Base-by-base conservation (phyloP, 2,329 filamentous ascomycete genomes). In the Colletotrichum siamense region DNA sequence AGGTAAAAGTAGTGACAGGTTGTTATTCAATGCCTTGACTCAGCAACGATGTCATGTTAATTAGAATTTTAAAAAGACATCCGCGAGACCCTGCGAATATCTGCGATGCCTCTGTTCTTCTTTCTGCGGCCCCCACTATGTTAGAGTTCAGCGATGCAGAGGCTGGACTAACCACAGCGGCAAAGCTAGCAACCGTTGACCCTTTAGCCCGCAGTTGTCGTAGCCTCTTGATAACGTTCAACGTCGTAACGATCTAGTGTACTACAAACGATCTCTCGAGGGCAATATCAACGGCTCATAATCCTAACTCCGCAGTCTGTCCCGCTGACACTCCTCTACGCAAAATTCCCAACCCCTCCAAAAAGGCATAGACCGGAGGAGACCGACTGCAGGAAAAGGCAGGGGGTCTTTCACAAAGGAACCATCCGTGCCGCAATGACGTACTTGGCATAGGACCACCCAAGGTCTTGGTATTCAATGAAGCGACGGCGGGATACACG, bases 381-480 rank as follows among this genome's bases (percentile, higher is more conserved):
- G 26, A 13, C 55, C 55, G 34, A 69, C 24, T 57, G 64, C 44
- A 34, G 67, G 2, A 36, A 44, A 61, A 12, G 44, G 44, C 32
- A 59, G 32, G 66, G 30, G 49, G 12, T 15, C 57, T 9, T 44
- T 36, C 13, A 59, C 44, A 64, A 44, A 70, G 39, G 71, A 57
- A 49, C 71, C 26, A 26, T 9, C 68, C 65, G 72, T 75, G 72
- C 72, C 72, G 61, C 72, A 62, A 66, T 71, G 72, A 75, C 72
- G 68, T 66, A 71, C 67, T 75, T 75, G 72, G 72, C 72, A 24
- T n/a, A 64, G 22, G 39, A 49, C 26, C 72, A 65, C 67, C 34
- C 39, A 61, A 30, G 62, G 71, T 63, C 71, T 70, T 64, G 71
- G 30, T 55, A 57, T 62, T 62, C 26, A n/a, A n/a, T n/a, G 16